Evolutionary conservation across 2,329 filamentous ascomycete species (phyloP).

Genomic region (Xylaria sp.): DNA sequence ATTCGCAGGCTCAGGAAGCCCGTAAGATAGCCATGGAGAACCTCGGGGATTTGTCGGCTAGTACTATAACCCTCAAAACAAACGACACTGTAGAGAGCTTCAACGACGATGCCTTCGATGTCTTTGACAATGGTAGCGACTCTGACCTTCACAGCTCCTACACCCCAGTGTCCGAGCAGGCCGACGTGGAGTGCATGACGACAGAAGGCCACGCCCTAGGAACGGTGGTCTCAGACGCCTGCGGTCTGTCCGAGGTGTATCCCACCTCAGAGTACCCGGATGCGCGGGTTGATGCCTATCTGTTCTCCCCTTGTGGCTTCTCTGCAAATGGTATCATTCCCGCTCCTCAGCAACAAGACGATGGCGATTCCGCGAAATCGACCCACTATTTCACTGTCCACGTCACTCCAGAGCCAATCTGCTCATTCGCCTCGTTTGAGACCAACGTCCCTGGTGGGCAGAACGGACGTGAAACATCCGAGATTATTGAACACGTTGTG

Average conservation of each 20-base stretch:
- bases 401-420: constrained; percentile 95
- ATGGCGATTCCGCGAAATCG: constrained; percentile 58
- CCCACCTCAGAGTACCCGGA: constrained; percentile 88
- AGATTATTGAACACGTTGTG: constrained; percentile 93
- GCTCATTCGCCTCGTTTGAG: constrained; percentile 97
- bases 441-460: constrained; percentile 94
- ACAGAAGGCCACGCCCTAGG: constrained; percentile 95
- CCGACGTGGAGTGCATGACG: constrained; percentile 77
- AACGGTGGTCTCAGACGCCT: constrained; percentile 88
- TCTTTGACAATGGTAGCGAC: constrained; percentile 76
- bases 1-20: constrained; percentile 72
- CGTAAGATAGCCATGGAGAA: constrained; percentile 68
- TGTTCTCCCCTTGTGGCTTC: constrained; percentile 96
- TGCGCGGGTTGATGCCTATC: constrained; percentile 91
- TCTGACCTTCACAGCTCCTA: constrained; percentile 65
- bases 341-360: constrained; percentile 66
- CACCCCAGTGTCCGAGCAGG: constrained; percentile 65
- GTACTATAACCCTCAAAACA: constrained; percentile 50
- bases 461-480: constrained; percentile 85
- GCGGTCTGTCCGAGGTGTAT: constrained; percentile 90
- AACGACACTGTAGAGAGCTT: constrained; percentile 53
- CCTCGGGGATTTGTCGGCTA: constrained; percentile 67
- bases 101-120: constrained; percentile 74
- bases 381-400: constrained; percentile 98
- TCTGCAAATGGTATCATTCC: constrained; percentile 97